Base-by-base conservation (phyloP, 2,329 filamentous ascomycete species). In the Fusarium illudens region DNA sequence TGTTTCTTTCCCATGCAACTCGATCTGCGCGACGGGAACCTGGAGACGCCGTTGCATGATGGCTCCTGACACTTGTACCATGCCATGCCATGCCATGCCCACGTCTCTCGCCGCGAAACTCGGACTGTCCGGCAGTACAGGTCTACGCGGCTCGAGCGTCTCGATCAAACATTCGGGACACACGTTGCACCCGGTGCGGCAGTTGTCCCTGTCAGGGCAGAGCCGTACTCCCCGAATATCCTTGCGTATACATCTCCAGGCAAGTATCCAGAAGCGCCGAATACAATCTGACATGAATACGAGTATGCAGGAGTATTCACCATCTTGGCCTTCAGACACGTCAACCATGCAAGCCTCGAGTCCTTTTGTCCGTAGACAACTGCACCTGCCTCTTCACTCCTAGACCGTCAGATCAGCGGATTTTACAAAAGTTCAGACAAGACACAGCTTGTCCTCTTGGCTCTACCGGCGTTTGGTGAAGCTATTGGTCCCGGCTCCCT, bases 221-320 rank as follows among this genome's bases (percentile, higher is more conserved):
- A 59, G 66, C 66, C 67, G 66, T 49, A 69, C 66, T 69, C 66
- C 62, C 66, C 66, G 66, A 70, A 46, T 7, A 50, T 50, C 62
- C 62, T 36, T 60, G 59, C 32, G 7, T 29, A 51, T 12, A 34
- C 53, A 51, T 55, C 37, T 55, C 25, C 17, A 27, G 13, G 15
- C 11, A 15, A 15, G 4, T 36, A 58, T 36, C 37, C 42, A 15
- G 48, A 27, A 46, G 15, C n/a, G 49, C 37, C 34, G 42, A 15
- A 42, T 6, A n/a, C 17, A 8, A 19, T 52, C 15, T 20, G 20
- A 48, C 27, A 29, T 19, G 19, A 36, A 36, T 29, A 44, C 34
- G 27, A 51, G 25, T 48, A n/a, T n/a, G 25, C 20, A 36, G 13
- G 27, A n/a, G 3, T 22, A 50, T 60, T 61, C 59, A 57, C 66